phyloP scores from a whole-genome alignment of 805 yeast genomes.

The Metschnikowia dekortorum region DNA sequence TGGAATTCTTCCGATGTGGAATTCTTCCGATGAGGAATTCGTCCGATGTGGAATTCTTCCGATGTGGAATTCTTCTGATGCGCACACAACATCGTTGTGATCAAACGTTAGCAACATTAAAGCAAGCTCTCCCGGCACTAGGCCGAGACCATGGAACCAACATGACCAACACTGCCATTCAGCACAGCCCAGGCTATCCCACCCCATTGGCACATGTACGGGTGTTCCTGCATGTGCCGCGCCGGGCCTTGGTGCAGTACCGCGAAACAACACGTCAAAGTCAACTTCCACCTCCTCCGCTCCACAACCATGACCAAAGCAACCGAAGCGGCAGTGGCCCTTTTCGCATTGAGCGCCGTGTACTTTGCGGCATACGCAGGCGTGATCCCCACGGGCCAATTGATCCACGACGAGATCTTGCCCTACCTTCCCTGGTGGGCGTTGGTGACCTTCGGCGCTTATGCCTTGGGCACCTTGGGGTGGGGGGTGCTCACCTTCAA shows the following conservation, averaged over 20 bases:
- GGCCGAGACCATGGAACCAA: no score
- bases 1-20: no score
- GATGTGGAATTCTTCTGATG: no score
- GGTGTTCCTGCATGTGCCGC: no score
- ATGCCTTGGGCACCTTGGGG: slow-evolving; percentile 64
- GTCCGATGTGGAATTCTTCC: no score
- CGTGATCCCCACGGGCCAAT: slow-evolving; percentile 50
- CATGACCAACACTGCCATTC: no score
- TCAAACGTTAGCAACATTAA: no score
- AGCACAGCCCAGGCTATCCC: no score
- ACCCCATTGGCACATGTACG: no score
- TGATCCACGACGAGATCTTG: slow-evolving; percentile 48
- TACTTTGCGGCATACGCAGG: slow-evolving; percentile 51
- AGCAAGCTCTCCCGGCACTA: no score
- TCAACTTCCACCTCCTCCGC: neutral
- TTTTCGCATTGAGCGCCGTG: slow-evolving; percentile 45
- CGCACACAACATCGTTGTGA: no score
- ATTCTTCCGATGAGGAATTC: no score
- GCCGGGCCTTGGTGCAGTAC: neutral
- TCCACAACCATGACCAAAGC: slow-evolving; percentile 56
- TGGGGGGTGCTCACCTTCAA: slow-evolving; percentile 65
- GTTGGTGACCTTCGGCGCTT: slow-evolving; percentile 63
- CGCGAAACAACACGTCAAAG: slow-evolving; percentile 9
- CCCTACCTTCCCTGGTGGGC: slow-evolving; percentile 72
- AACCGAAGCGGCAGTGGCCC: slow-evolving; percentile 49